Evolutionary conservation across 495 filamentous ascomycete species (phyloP), one percentile per base, ranked within the genome.

Genomic region (Talaromyces thailandensis): DNA sequence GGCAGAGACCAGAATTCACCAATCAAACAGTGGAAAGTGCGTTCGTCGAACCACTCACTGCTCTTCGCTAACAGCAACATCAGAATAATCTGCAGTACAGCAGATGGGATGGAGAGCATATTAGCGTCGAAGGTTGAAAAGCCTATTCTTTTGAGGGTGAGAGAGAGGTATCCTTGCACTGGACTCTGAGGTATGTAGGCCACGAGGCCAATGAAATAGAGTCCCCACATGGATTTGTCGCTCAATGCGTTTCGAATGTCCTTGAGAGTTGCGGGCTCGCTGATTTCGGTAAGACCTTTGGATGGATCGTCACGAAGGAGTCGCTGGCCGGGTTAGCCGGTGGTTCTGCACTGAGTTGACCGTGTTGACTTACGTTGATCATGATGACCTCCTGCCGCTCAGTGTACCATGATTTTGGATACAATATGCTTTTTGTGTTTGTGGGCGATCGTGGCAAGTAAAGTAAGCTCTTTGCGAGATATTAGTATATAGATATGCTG

Each of bases 381-480:
- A 82, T 79, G 59, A 84, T 82, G 0, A 69, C 67, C 31, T 79
- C 73, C 63, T 84, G 71, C n/a, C 79, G 75, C 62, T 81, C 78
- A 0, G 75, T 75, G 56, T 81, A 84, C 82, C 81, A 84, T 9
- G 76, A 69, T 7, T 73, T 74, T 7, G 76, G 81, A 5, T 71
- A 75, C 56, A 82, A 75, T 64, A 75, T 71, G 4, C 76, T 72
- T 60, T 81, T 82, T 1, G 82, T 85, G 63, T 80, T 73, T 18
- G 79, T 79, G 1, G 80, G 78, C 0, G 82, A 83, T 3, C 71
- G 56, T 70, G 71, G 59, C 72, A 74, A 69, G 74, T 74, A 75
- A 56, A 74, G 62, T 12, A 69, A 60, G 6, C 16, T 58, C 67
- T 68, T 63, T 71, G 53, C 2, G 48, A 29, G 9, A n/a, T 28